Percentiles rank a stretch among this genome's conserved stretches.
These are phyloP conservation scores for Daldinia bambusicola DNA, from an alignment of 495 filamentous ascomycete genomes.

Conservation along the genomic window DNA sequence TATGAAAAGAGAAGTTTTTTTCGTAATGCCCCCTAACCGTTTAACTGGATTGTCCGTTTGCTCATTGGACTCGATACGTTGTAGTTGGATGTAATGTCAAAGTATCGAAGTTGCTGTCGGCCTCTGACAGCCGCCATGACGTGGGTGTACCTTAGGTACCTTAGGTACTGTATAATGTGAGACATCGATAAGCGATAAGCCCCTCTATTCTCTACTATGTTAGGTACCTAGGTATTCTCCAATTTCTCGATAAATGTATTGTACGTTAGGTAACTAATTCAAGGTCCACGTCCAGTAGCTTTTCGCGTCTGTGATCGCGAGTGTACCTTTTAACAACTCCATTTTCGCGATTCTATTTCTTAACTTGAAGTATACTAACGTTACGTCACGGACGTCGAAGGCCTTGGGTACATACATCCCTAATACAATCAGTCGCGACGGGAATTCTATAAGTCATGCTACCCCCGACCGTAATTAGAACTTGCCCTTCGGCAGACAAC, in stretches of 20 bases:
- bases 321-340: neutral
- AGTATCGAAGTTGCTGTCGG: neutral
- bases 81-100: no score
- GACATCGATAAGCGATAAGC: slow-evolving; percentile 12
- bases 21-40: no score
- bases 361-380: neutral
- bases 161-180: neutral
- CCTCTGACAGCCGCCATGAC: neutral
- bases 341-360: neutral
- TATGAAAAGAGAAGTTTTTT: no score
- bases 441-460: slow-evolving; percentile 40
- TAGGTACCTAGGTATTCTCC: no score
- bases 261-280: slow-evolving; percentile 1
- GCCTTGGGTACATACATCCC: neutral
- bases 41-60: neutral
- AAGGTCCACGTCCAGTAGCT: neutral
- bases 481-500: slow-evolving; percentile 51
- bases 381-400: neutral
- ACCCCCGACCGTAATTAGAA: slow-evolving; percentile 54
- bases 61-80: neutral
- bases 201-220: no score
- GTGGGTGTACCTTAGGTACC: neutral
- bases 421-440: neutral
- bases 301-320: neutral
- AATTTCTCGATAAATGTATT: neutral